phyloP scores from a whole-genome alignment of 495 filamentous ascomycete species.

The Neohortaea acidophila region DNA sequence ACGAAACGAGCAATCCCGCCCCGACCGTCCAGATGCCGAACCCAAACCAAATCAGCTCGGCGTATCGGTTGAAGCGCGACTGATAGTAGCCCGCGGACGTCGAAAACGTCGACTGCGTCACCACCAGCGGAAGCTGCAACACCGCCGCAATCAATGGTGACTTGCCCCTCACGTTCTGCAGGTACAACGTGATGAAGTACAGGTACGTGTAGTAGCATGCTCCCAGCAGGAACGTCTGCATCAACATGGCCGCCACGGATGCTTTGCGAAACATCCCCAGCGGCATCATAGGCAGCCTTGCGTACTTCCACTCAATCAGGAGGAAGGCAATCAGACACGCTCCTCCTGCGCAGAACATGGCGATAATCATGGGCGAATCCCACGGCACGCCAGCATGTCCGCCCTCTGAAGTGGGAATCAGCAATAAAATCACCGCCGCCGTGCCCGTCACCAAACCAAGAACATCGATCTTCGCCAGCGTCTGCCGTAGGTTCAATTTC shows the following conservation, averaged over 20 bases:
- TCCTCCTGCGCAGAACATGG: slow-evolving; percentile 41
- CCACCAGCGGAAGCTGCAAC: slow-evolving; percentile 39
- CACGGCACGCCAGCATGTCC: slow-evolving; percentile 46
- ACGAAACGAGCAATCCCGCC: slow-evolving; percentile 37
- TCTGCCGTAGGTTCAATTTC: slow-evolving; percentile 23
- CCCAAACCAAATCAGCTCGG: slow-evolving; percentile 42
- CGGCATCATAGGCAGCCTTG: slow-evolving; percentile 45
- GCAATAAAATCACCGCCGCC: slow-evolving; percentile 38
- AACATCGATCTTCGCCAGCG: slow-evolving; percentile 41
- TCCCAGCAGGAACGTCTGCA: slow-evolving; percentile 47
- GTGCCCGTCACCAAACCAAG: slow-evolving; percentile 36
- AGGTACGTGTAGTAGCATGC: slow-evolving; percentile 41
- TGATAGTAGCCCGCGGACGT: slow-evolving; percentile 43
- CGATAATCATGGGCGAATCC: slow-evolving; percentile 46
- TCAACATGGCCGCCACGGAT: slow-evolving; percentile 36
- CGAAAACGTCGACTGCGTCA: slow-evolving; percentile 36
- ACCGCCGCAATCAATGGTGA: slow-evolving; percentile 30
- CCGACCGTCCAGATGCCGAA: slow-evolving; percentile 42
- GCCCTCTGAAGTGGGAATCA: slow-evolving; percentile 49
- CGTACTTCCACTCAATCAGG: slow-evolving; percentile 43
- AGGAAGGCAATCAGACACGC: slow-evolving; percentile 35
- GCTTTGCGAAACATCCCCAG: slow-evolving; percentile 42
- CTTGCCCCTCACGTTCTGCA: slow-evolving; percentile 28
- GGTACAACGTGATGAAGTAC: slow-evolving; percentile 36
- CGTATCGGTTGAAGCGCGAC: slow-evolving; percentile 39